These are phyloP conservation scores for Pichia membranifaciens DNA, from an alignment of 805 yeast genomes.

Conservation along the genomic window DNA sequence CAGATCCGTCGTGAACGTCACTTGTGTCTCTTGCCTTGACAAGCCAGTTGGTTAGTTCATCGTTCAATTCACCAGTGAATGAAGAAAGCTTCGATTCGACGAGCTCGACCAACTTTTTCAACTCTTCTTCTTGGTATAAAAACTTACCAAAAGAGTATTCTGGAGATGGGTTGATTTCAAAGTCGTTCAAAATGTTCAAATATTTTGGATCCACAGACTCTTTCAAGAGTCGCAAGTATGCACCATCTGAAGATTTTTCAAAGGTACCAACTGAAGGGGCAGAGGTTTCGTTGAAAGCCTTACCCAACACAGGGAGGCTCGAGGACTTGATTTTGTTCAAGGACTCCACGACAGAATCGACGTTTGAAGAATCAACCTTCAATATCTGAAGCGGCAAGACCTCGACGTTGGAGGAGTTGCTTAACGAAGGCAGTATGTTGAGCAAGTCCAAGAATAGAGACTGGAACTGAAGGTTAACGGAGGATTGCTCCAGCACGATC, in stretches of 20 bases:
- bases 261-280: constrained; percentile 30
- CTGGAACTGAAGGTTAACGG: constrained; percentile 31
- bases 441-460: constrained; percentile 67
- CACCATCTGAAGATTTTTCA: constrained; percentile 60
- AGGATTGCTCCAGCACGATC: constrained; percentile 63
- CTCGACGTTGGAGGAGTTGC: constrained; percentile 40
- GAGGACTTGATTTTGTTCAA: constrained; percentile 48
- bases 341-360: constrained; percentile 38
- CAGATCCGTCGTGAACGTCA: constrained; percentile 25
- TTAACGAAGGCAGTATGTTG: constrained; percentile 44
- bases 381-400: constrained; percentile 56
- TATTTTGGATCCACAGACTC: constrained; percentile 45
- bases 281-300: constrained; percentile 24
- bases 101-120: constrained; percentile 37
- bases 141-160: constrained; percentile 84
- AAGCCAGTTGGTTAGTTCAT: constrained; percentile 65
- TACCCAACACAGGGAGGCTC: constrained; percentile 56
- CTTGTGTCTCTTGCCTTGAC: constrained; percentile 39
- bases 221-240: constrained; percentile 66
- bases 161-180: constrained; percentile 61
- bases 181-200: constrained; percentile 46
- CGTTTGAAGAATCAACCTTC: constrained; percentile 34
- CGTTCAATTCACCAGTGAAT: constrained; percentile 46
- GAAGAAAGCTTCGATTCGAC: constrained; percentile 42
- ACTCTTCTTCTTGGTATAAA: constrained; percentile 50